A percentile compares a stretch with the other conserved stretches of the same genome.
Conservation (phyloP, 2,329 filamentous ascomycete species). For the Fusarium sp. region DNA sequence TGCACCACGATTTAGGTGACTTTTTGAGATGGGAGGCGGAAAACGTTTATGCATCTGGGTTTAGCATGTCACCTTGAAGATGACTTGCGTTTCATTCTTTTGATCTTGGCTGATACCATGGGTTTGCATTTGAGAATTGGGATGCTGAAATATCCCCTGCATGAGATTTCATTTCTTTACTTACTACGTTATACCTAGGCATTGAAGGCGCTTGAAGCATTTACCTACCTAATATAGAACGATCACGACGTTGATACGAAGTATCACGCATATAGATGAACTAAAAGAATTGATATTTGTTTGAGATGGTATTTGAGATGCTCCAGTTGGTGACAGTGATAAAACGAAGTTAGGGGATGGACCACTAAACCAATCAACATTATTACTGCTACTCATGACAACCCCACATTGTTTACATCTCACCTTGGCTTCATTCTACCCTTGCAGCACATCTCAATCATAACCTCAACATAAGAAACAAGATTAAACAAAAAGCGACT, state of each 20-base stretch:
- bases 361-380: slow-evolving; percentile 12
- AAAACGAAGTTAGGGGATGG: background rate
- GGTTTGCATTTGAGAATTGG: slow-evolving; percentile 5
- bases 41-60: slow-evolving; percentile 55
- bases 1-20: slow-evolving; percentile 68
- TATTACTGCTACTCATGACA: background rate
- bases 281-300: slow-evolving; percentile 12
- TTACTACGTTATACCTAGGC: slow-evolving; percentile 28
- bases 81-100: background rate
- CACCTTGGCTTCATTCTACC: background rate
- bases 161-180: slow-evolving; percentile 16
- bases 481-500: background rate
- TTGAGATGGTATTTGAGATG: background rate
- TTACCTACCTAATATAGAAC: slow-evolving; percentile 8
- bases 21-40: slow-evolving; percentile 69
- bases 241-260: slow-evolving; percentile 21
- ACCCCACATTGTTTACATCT: slow-evolving; percentile 26
- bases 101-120: slow-evolving; percentile 11
- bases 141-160: slow-evolving; percentile 2
- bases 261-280: slow-evolving; percentile 33
- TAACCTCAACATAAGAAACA: background rate
- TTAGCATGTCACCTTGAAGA: slow-evolving; percentile 38
- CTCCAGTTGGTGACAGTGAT: background rate
- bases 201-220: slow-evolving; percentile 30
- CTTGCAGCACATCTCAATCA: slow-evolving; percentile 17